These are phyloP conservation scores for Brassica carinata DNA, from an alignment of 345 rosid species.

Conservation along the genomic window DNA sequence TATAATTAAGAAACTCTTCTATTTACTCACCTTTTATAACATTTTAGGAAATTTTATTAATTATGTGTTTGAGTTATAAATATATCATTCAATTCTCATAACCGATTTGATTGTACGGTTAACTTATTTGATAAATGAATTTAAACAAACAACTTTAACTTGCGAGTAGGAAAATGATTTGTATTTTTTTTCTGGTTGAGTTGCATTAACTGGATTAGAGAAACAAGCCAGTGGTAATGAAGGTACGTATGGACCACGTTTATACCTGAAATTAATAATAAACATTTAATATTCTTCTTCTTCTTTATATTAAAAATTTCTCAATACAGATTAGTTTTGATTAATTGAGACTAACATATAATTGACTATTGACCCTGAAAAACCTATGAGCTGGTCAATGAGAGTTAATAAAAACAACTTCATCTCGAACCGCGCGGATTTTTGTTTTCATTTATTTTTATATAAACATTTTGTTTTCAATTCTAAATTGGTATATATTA, in stretches of 20 bases:
- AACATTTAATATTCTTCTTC: not conserved
- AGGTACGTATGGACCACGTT: not conserved
- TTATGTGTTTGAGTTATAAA: not conserved
- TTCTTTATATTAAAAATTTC: not conserved
- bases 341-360: not conserved
- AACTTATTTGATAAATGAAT: not conserved
- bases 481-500: no score
- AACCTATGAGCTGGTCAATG: not conserved
- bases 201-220: not conserved
- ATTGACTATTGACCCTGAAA: not conserved
- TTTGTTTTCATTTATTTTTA: no score
- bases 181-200: not conserved
- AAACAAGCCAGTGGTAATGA: not conserved
- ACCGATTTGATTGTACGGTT: not conserved
- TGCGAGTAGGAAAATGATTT: not conserved
- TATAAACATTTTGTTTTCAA: no score
- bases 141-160: not conserved
- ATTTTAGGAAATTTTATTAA: not conserved
- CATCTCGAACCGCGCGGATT: no score
- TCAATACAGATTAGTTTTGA: not conserved
- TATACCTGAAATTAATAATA: not conserved
- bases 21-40: not conserved
- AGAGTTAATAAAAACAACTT: not conserved
- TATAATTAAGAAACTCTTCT: not conserved
- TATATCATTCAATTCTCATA: not conserved